phyloP scores from a whole-genome alignment of 768 basidiomycete genomes.

The Collybia sordida region DNA sequence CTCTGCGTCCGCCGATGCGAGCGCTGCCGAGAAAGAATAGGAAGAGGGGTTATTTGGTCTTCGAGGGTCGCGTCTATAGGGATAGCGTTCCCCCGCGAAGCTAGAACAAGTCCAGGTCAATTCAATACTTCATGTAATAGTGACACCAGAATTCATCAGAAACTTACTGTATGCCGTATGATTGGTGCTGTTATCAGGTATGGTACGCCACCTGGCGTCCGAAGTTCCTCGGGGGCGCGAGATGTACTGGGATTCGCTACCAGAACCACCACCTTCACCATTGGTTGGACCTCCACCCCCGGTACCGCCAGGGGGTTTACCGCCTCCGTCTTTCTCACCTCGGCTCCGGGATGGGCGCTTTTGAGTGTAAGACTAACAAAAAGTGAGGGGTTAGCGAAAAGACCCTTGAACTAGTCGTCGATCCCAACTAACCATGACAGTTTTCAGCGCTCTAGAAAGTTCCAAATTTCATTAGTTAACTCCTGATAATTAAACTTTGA shows the following conservation, averaged over 20 bases:
- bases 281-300: constrained; percentile 29
- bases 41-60: constrained; percentile 25
- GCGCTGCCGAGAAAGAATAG: constrained; percentile 15
- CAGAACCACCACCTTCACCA: constrained; percentile 23
- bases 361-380: constrained; percentile 81
- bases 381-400: constrained; percentile 11
- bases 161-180: constrained; percentile 29
- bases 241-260: constrained; percentile 30
- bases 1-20: constrained; percentile 31
- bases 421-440: constrained; percentile 65
- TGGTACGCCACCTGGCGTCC: constrained; percentile 56
- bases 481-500: constrained; percentile 15
- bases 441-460: constrained; percentile 65
- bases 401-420: neutral
- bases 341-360: constrained; percentile 64
- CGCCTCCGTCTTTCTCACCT: constrained; percentile 42
- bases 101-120: neutral
- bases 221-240: constrained; percentile 72
- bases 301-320: constrained; percentile 32
- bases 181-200: constrained; percentile 21
- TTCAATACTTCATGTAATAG: neutral
- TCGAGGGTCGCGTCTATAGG: constrained; percentile 5
- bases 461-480: constrained; percentile 10
- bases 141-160: too few species aligned
- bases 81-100: neutral